Evolutionary conservation across 495 filamentous ascomycete genomes (phyloP), one percentile per base, ranked within the genome.

Genomic region (Daldinia bambusicola): DNA sequence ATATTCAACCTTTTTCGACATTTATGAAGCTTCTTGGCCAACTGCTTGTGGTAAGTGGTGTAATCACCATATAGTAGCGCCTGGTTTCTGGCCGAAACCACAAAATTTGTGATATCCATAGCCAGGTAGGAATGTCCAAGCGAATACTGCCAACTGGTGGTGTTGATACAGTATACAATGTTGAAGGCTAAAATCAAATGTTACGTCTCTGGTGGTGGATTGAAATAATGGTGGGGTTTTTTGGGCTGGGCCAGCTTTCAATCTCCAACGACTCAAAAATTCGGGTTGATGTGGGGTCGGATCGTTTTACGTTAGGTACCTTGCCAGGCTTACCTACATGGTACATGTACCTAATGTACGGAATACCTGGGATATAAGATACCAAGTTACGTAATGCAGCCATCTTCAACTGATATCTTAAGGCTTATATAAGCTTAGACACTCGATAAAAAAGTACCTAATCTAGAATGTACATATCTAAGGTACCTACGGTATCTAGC

Each of bases 101-200:
- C 84, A 65, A 91, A 94, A 59, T 88, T 87, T 18, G 95, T 98
- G 77, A 98, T 91, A 62, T 98, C 94, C 95, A 99, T 98, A 60
- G 50, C 64, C 41, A 22, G 16, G 32, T n/a, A 48, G 9, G 5
- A 31, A 14, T 16, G 22, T 22, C 14, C 14, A 40, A 12, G 41
- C 22, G 38, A 16, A 14, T 13, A 57, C 32, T 1, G 16, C 14
- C 6, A 36, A 26, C 34, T 36, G 9, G 5, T 36, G 34, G 16
- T 37, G 30, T 48, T 8, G 26, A 26, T 26, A 26, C 7, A 16
- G 32, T 56, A 16, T 32, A 30, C 18, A 8, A 20, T 53, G 7
- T 16, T 32, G 26, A 53, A 26, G 12, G 22, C 22, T 53, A 26
- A 53, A 32, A 32, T 53, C 12, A 0, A 53, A 32, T 53, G 7